Conservation (phyloP, 169 alveolate genomes). For the Cryptosporidium baileyi region DNA sequence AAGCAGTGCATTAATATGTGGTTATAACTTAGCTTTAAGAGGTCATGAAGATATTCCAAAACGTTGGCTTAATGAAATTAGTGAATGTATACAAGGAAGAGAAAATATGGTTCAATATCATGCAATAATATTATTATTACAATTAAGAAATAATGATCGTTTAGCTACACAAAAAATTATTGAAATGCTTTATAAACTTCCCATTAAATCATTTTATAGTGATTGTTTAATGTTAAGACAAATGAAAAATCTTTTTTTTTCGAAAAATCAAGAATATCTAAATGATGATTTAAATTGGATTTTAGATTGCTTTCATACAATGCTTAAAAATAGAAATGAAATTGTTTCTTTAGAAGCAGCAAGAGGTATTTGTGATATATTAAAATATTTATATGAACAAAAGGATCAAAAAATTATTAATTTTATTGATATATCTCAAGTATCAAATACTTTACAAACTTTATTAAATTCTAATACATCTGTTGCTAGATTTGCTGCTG, state of each 20-base stretch:
- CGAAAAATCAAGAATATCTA: conserved; percentile 2
- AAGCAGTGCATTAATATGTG: conserved; percentile 91
- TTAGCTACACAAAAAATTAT: conserved; percentile 81
- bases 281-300: conserved; percentile 49
- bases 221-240: conserved; percentile 67
- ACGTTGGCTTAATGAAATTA: conserved; percentile 83
- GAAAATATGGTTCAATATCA: conserved; percentile 93
- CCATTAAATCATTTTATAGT: conserved; percentile 51
- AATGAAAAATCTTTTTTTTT: conserved; percentile 31
- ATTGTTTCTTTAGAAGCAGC: conserved; percentile 83
- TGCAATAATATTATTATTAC: conserved; percentile 92
- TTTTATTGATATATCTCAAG: conserved; percentile 18
- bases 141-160: conserved; percentile 86
- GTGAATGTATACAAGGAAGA: conserved; percentile 85
- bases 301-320: conserved; percentile 71
- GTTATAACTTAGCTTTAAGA: conserved; percentile 85
- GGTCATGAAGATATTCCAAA: conserved; percentile 91
- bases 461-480: conserved; percentile 81
- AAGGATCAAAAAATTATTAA: conserved; percentile 40
- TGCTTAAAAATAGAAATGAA: conserved; percentile 78
- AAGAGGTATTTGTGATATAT: conserved; percentile 77
- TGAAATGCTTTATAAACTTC: conserved; percentile 56
- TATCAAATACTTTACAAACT: conserved; percentile 77
- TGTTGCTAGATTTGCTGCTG: conserved; percentile 88
- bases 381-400: conserved; percentile 29